Evolutionary conservation across 1,284 basidiomycete genomes (phyloP).

Genomic region (Chalciporus sp.): DNA sequence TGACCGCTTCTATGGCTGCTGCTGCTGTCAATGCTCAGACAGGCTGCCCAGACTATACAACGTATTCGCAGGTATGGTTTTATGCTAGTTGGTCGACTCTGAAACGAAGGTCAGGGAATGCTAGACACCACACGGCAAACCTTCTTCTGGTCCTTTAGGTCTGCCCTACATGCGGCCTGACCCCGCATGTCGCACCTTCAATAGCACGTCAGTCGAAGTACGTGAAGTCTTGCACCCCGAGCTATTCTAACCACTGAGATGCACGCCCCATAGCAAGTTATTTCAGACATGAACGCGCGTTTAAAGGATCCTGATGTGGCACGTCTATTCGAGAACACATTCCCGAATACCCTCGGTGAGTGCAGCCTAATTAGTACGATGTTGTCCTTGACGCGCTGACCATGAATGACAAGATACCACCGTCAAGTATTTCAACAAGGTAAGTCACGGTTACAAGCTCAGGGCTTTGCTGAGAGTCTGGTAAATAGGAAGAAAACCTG

Average conservation of each 20-base stretch:
- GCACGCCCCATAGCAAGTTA: constrained; percentile 52
- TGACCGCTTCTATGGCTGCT: constrained; percentile 21
- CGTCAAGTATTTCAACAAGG: constrained; percentile 68
- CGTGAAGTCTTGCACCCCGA: constrained; percentile 3
- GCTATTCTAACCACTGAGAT: constrained; percentile 1
- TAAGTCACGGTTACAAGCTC: constrained; percentile 27
- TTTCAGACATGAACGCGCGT: constrained; percentile 65
- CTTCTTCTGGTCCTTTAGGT: constrained; percentile 59
- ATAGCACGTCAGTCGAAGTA: constrained; percentile 72
- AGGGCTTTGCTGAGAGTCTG: constrained; percentile 1
- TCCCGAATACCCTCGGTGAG: constrained; percentile 74
- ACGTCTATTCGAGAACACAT: constrained; percentile 75
- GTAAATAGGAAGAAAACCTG: constrained; percentile 55
- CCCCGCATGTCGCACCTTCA: constrained; percentile 71
- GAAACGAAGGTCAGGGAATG: constrained; percentile 3
- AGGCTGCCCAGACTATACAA: constrained; percentile 65
- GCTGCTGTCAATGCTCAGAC: constrained; percentile 35
- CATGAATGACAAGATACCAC: constrained; percentile 58
- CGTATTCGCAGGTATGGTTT: constrained; percentile 56
- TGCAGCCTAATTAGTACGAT: background rate
- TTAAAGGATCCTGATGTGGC: constrained; percentile 76
- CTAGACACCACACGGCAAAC: constrained; percentile 58
- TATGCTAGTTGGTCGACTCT: background rate
- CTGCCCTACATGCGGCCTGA: constrained; percentile 73
- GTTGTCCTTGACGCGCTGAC: background rate